A percentile compares a stretch with the other conserved stretches of the same genome.
phyloP scores from a whole-genome alignment of 164 flowering plant species.

The Paratinospora sagittata region DNA sequence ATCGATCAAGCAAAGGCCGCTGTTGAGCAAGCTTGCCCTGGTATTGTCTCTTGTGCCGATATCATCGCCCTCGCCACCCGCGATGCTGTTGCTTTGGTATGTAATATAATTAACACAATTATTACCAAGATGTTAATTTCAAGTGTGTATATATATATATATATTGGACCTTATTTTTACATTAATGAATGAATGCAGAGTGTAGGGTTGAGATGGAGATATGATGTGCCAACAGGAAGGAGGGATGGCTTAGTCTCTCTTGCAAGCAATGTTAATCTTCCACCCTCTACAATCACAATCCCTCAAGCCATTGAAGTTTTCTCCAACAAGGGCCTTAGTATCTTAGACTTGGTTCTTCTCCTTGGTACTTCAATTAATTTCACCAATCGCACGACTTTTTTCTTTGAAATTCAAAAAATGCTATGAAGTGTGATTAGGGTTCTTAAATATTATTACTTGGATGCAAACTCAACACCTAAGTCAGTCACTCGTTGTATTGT shows the following conservation, averaged over 20 bases:
- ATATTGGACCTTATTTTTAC: not conserved
- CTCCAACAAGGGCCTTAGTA: slow-evolving; percentile 22
- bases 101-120: not conserved
- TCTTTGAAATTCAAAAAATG: too few species aligned
- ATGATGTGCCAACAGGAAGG: slow-evolving; percentile 38
- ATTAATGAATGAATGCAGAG: slow-evolving; percentile 17
- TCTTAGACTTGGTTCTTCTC: slow-evolving; percentile 36
- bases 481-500: too few species aligned
- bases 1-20: slow-evolving; percentile 68
- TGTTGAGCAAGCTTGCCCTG: slow-evolving; percentile 63
- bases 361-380: slow-evolving; percentile 31
- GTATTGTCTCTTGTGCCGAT: slow-evolving; percentile 84
- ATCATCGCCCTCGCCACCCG: slow-evolving; percentile 82
- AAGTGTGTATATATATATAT: not conserved
- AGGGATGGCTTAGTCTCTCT: slow-evolving; percentile 32
- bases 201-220: slow-evolving; percentile 17
- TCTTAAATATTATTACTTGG: too few species aligned
- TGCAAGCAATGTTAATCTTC: slow-evolving; percentile 31
- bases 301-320: slow-evolving; percentile 24
- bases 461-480: too few species aligned
- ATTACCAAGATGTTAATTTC: not conserved
- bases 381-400: too few species aligned
- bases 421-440: too few species aligned
- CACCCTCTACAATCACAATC: slow-evolving; percentile 26
- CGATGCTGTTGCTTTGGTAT: slow-evolving; percentile 82